Evolutionary conservation across 371 early-diverging fungal species (phyloP).

Genomic region (Parasitella parasitica): DNA sequence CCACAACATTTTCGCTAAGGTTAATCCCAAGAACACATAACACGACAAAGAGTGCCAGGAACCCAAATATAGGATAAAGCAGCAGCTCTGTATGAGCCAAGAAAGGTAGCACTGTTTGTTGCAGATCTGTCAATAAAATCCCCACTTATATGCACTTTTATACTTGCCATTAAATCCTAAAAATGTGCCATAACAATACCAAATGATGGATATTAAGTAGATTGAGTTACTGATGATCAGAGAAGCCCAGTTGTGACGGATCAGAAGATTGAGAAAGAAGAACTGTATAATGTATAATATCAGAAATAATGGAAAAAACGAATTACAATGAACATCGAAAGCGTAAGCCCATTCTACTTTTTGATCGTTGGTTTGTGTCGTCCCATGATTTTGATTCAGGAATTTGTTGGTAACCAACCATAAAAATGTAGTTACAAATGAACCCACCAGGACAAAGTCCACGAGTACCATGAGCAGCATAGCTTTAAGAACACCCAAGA

Average conservation of each 20-base stretch:
- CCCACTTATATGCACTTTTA: not conserved
- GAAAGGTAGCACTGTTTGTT: slow-evolving; percentile 82
- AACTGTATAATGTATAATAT: slow-evolving; percentile 84
- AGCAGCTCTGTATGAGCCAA: slow-evolving; percentile 81
- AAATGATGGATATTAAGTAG: slow-evolving; percentile 72
- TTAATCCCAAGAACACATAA: slow-evolving; percentile 82
- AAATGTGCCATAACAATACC: slow-evolving; percentile 86
- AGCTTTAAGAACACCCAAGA: slow-evolving; percentile 65
- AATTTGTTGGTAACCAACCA: slow-evolving; percentile 81
- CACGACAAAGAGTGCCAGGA: slow-evolving; percentile 54
- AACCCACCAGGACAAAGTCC: slow-evolving; percentile 76
- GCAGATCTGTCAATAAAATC: not conserved
- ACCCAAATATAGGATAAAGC: slow-evolving; percentile 68
- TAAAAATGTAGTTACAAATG: slow-evolving; percentile 62
- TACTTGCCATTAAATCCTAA: slow-evolving; percentile 79
- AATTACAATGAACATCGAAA: slow-evolving; percentile 93
- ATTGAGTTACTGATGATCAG: slow-evolving; percentile 79
- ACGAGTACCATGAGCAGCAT: slow-evolving; percentile 77
- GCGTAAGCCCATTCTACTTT: slow-evolving; percentile 91
- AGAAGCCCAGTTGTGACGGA: slow-evolving; percentile 70
- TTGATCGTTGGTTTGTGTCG: slow-evolving; percentile 75
- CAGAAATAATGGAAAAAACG: slow-evolving; percentile 83
- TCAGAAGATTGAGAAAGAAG: slow-evolving; percentile 77
- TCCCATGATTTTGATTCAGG: slow-evolving; percentile 65
- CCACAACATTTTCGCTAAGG: slow-evolving; percentile 70